phyloP scores from a whole-genome alignment of 2,329 filamentous ascomycete species.

The Domatiomyces catenatus region DNA sequence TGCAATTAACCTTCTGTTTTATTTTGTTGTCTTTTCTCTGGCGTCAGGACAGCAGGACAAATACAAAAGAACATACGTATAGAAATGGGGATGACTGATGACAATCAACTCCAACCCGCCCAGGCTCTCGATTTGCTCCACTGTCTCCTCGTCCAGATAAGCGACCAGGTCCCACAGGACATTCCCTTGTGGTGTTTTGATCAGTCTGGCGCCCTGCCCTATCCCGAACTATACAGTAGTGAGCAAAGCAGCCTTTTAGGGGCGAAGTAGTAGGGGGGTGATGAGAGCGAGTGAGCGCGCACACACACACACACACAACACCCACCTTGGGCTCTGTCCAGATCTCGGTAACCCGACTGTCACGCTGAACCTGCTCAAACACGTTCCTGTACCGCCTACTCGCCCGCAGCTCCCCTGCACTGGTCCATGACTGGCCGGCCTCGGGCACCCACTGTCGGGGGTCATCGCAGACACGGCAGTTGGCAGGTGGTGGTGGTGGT shows the following conservation, averaged over 20 bases:
- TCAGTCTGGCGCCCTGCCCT: slow-evolving; percentile 56
- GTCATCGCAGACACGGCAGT: slow-evolving; percentile 7
- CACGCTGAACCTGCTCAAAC: slow-evolving; percentile 7
- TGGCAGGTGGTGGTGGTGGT: background rate
- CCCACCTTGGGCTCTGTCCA: slow-evolving; percentile 16
- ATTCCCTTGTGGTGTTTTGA: slow-evolving; percentile 52
- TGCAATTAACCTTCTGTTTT: background rate
- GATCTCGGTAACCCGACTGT: slow-evolving; percentile 11
- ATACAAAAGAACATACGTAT: slow-evolving; percentile 37
- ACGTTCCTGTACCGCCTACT: slow-evolving; percentile 9
- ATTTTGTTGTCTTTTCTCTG: background rate
- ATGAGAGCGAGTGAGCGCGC: no score
- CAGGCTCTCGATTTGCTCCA: slow-evolving; percentile 39
- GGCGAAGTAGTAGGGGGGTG: no score
- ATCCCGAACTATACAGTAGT: slow-evolving; percentile 43
- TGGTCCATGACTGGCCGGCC: slow-evolving; percentile 14
- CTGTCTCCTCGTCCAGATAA: slow-evolving; percentile 50
- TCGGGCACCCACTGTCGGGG: slow-evolving; percentile 15
- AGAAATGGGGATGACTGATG: slow-evolving; percentile 72
- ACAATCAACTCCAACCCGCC: slow-evolving; percentile 58
- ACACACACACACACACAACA: background rate
- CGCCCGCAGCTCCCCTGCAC: slow-evolving; percentile 42
- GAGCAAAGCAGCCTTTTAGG: no score
- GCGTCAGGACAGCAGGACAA: background rate
- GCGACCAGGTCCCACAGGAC: slow-evolving; percentile 68